Base-by-base conservation (phyloP, 2,329 filamentous ascomycete genomes). In the Phaeoacremonium minimum region DNA sequence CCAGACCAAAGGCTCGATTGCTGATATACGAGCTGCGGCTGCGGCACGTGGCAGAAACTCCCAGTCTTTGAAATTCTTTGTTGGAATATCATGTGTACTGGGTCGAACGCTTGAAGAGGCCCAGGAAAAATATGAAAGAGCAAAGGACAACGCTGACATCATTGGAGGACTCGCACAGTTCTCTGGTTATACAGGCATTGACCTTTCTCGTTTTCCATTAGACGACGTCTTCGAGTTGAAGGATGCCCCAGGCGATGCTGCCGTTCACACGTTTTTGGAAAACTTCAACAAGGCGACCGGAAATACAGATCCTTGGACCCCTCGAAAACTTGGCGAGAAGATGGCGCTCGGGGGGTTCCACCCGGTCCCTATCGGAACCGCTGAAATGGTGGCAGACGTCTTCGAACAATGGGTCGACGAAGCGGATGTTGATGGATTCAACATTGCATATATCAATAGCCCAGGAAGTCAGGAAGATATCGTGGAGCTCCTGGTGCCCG, bases 121-220 rank as follows among this genome's bases (percentile, higher is more conserved):
- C 3, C 20, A 41, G 31, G 35, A 20, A 7, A 41, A 38, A 7
- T 38, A 34, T 19, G n/a, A 34, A 15, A 33, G 35, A 13, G 42
- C 40, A 4, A 17, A 35, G 18, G 18, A 35, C 12, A 47, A 48
- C 34, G 45, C 44, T 17, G 36, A 43, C 28, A 35, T 36, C 6
- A 37, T 43, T 8, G 51, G 50, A 14, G 47, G 44, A 0, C 45
- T 54, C 2, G 49, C 51, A 4, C 48, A 47, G 11, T 52, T 52
- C 40, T 42, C 41, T 12, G 48, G 48, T 28, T 49, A 43, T 35
- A 50, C 48, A 4, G 50, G 50, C 31, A 44, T 53, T 16, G 52
- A 55, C 35, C 36, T 55, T 6, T 30, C 35, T 17, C 15, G 28
- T n/a, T 52, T 45, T 22, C 43, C 33, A 18, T 41, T 46, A 7